Conservation (phyloP, 1,284 basidiomycete species). For the Coniferiporia weirii region DNA sequence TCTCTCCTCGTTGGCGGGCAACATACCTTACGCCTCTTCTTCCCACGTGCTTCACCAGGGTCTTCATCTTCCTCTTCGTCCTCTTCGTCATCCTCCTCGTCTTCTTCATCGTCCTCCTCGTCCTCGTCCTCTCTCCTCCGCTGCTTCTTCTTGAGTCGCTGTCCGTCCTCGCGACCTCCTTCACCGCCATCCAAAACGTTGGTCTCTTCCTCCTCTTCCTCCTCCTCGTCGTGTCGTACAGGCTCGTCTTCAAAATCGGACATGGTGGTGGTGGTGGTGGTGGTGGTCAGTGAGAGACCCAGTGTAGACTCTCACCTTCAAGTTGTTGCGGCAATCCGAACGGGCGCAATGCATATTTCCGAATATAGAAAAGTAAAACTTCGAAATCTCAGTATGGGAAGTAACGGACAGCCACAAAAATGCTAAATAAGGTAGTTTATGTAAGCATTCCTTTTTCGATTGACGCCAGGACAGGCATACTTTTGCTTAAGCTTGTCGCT, state of each 20-base stretch:
- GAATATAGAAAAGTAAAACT: too few relatives aligned
- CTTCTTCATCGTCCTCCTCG: conserved; percentile 31
- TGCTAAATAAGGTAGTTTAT: too few relatives aligned
- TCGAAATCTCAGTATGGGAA: too few relatives aligned
- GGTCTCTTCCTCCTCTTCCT: conserved; percentile 22
- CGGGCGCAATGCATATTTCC: too few relatives aligned
- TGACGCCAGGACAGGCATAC: too few relatives aligned
- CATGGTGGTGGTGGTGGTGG: conserved; percentile 21
- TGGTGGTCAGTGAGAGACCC: too few relatives aligned
- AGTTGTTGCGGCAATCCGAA: too few relatives aligned
- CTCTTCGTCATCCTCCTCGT: conserved; percentile 32
- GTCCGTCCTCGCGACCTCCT: conserved; percentile 22
- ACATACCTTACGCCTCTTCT: conserved; percentile 54
- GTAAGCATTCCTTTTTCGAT: too few relatives aligned
- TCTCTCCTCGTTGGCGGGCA: background rate
- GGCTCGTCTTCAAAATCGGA: conserved; percentile 24
- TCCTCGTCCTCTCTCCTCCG: conserved; percentile 32
- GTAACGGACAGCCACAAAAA: too few relatives aligned
- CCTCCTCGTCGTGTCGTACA: conserved; percentile 16
- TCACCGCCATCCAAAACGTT: conserved; percentile 24
- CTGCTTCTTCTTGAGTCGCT: conserved; percentile 27
- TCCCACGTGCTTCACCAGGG: conserved; percentile 35
- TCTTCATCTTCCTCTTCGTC: conserved; percentile 33
- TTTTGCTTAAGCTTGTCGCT: too few relatives aligned
- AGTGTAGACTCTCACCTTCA: too few relatives aligned